Base-by-base conservation (phyloP, 345 rosid genomes). In the Heritiera fomes region DNA sequence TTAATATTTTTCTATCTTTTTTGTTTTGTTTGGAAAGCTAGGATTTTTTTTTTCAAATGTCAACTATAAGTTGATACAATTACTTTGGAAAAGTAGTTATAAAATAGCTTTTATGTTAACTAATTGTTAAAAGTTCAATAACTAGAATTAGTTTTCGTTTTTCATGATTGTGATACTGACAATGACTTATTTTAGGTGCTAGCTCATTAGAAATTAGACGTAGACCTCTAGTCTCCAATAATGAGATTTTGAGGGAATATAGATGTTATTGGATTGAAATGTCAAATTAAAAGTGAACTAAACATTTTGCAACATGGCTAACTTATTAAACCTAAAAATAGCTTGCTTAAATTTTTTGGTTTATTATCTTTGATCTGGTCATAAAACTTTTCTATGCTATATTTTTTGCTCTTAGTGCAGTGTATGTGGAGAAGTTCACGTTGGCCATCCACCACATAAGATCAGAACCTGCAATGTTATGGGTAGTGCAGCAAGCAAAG, bases 371-470 rank as follows among this genome's bases (percentile, higher is more conserved):
- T 56, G 8, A 18, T 50, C 52, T 30, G 14, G 45, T n/a, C 15
- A 7, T 71, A 17, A 52, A 17, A 60, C 15, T 50, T 30, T 8
- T 67, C 40, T 55, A 50, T 41, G 45, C 3, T 28, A 23, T n/a
- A n/a, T 50, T 13, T 43, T 20, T 71, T 43, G 41, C 63, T 59
- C 68, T 56, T 66, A 10, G 11, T 84, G 83, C 87, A 89, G 89
- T 66, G 77, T 79, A 7, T 87, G 89, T 53, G 87, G 82, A 47
- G 89, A 87, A 84, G 89, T 87, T 84, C 89, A 89, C 79, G 53
- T 89, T 70, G 87, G 90, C 52, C 75, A 81, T 82, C 79, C 80
- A 40, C 89, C 87, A 3, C 90, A 86, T 77, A 67, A 14, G 70
- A 89, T 87, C 62, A 81, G 82, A 80, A 78, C 87, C 52, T 85